These are phyloP conservation scores for Pseudopyrenochaeta lycopersici DNA, from an alignment of 2,329 filamentous ascomycete genomes.

Conservation along the genomic window DNA sequence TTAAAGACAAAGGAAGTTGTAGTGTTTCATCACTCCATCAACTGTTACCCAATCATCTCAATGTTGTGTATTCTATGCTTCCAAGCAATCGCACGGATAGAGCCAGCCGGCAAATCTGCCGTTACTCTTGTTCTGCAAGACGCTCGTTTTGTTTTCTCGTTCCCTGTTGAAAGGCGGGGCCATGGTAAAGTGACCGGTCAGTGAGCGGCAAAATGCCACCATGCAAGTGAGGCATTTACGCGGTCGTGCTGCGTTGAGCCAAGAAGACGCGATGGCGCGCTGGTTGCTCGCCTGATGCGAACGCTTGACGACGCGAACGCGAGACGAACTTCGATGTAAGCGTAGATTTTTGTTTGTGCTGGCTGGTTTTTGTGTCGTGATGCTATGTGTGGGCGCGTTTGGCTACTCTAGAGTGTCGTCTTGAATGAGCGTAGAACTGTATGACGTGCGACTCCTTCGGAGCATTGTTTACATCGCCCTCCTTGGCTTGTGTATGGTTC, in stretches of 20 bases:
- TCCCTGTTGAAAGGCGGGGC: background rate
- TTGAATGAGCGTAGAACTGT: no score
- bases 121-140: no score
- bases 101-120: no score
- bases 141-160: no score
- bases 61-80: conserved; percentile 8
- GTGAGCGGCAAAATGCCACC: conserved; percentile 15
- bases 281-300: conserved; percentile 13
- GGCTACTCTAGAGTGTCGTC: no score
- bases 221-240: conserved; percentile 46
- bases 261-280: conserved; percentile 20
- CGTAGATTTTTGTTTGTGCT: background rate
- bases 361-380: background rate
- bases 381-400: background rate
- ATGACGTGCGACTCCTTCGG: no score
- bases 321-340: background rate
- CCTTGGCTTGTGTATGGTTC: no score
- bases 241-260: conserved; percentile 23
- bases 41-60: conserved; percentile 23
- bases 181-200: conserved; percentile 14
- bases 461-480: no score
- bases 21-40: conserved; percentile 1
- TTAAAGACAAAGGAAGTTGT: conserved; percentile 22
- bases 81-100: no score
- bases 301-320: conserved; percentile 2